Percentiles rank a stretch among this genome's conserved stretches.
These are phyloP conservation scores for Capsella rubella DNA, from an alignment of 441 rosid genomes.

Conservation along the genomic window DNA sequence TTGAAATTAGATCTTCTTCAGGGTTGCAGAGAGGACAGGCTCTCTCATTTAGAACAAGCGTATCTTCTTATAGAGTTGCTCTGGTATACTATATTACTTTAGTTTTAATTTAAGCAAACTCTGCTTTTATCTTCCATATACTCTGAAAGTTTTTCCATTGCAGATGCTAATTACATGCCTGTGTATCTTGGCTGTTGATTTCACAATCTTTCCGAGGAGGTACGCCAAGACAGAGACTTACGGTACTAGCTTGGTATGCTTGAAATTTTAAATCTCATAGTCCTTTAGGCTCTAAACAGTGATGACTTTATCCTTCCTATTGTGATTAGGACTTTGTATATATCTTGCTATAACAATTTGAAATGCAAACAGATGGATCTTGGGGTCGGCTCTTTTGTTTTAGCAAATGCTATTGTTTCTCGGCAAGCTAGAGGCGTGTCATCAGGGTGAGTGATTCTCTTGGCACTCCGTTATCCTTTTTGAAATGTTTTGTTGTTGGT, in stretches of 20 bases:
- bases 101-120: slow-evolving; percentile 22
- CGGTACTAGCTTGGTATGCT: slow-evolving; percentile 79
- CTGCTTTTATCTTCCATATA: slow-evolving; percentile 32
- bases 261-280: slow-evolving; percentile 6
- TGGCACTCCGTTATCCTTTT: slow-evolving; percentile 1
- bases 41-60: slow-evolving; percentile 55
- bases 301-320: background rate
- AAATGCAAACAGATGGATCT: slow-evolving; percentile 81
- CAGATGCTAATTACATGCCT: slow-evolving; percentile 90
- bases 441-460: slow-evolving; percentile 55
- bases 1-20: slow-evolving; percentile 39
- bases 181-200: slow-evolving; percentile 94
- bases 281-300: background rate
- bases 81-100: slow-evolving; percentile 55
- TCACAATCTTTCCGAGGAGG: slow-evolving; percentile 85
- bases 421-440: slow-evolving; percentile 78
- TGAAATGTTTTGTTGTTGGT: slow-evolving; percentile 1
- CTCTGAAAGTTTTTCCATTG: slow-evolving; percentile 39
- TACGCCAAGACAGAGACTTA: slow-evolving; percentile 91
- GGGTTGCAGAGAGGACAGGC: slow-evolving; percentile 49
- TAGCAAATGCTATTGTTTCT: slow-evolving; percentile 83
- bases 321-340: slow-evolving; percentile 2
- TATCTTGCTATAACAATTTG: slow-evolving; percentile 5
- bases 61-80: slow-evolving; percentile 76
- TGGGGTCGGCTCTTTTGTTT: slow-evolving; percentile 93